Base-by-base conservation (phyloP, 2,329 filamentous ascomycete species). In the Cordyceps sp. region DNA sequence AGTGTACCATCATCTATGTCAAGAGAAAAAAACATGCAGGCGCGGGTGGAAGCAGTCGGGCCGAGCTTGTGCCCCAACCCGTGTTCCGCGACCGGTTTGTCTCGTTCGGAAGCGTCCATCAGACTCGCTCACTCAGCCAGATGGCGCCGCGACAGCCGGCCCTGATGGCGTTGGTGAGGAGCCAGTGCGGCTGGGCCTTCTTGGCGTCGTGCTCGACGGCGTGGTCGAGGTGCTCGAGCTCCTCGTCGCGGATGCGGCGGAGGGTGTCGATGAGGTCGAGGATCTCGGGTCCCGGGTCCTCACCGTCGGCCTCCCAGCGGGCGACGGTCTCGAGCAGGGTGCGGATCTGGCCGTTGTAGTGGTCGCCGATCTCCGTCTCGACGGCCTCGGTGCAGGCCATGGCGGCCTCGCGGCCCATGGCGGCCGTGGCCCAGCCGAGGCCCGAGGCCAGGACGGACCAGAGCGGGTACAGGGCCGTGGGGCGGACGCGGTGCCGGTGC, bases 321-420 rank as follows among this genome's bases (percentile, higher is more conserved):
- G 69, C 63, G 35, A 83, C 70, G 78, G 93, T 94, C 39, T 79
- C 76, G 25, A 96, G 54, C 44, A 98, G 58, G 33, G 72, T 69
- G 18, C 83, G 64, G 26, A 98, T 84, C 59, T 98, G 90, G 40
- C 75, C 74, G 51, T 96, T 96, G 54, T 98, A 98, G 58, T 98
- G 90, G 19, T 74, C 74, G 3, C 90, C 90, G 39, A 98, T 98
- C 61, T 96, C 90, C 6, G 88, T 98, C 64, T 98, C 90, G 2
- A 98, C 88, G 1, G 90, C 90, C 57, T 98, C 90, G 1, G 90
- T 96, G 52, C 90, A 98, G 10, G 90, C 90, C 90, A 98, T 98
- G 23, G 90, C 88, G 2, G 88, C 86, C 57, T 96, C 85, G 30
- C 84, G 72, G 1, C 90, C 86, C 66, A 98, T 68, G 26, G 90